phyloP scores from a whole-genome alignment of 768 basidiomycete species.

The Psilocybe subaeruginosa region DNA sequence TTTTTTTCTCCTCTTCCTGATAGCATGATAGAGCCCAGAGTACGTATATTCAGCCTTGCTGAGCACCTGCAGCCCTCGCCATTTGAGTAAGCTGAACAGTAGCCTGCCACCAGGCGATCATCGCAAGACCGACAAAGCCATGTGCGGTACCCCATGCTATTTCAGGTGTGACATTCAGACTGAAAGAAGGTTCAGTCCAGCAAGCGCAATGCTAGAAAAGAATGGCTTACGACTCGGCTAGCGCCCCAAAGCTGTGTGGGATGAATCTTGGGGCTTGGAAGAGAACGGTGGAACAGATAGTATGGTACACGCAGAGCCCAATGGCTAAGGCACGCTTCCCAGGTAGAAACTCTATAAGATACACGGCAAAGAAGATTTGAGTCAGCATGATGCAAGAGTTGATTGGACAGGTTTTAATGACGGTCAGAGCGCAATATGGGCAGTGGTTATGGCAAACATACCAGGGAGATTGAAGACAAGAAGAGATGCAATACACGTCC shows the following conservation, averaged over 20 bases:
- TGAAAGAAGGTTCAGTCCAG: slow-evolving; percentile 1
- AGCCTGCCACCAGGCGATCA: slow-evolving; percentile 84
- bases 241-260: slow-evolving; percentile 66
- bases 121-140: slow-evolving; percentile 69
- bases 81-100: slow-evolving; percentile 58
- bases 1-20: not conserved
- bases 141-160: slow-evolving; percentile 72
- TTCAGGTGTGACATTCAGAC: slow-evolving; percentile 72
- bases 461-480: slow-evolving; percentile 78
- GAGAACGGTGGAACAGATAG: slow-evolving; percentile 70
- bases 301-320: slow-evolving; percentile 77
- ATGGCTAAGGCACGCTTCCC: slow-evolving; percentile 86
- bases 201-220: not conserved
- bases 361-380: too few relatives aligned
- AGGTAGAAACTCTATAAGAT: slow-evolving; percentile 74
- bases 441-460: slow-evolving; percentile 30
- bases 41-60: not conserved
- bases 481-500: slow-evolving; percentile 61
- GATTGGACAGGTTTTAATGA: too few relatives aligned
- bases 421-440: not conserved
- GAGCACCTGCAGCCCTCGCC: slow-evolving; percentile 29
- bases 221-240: slow-evolving; percentile 60
- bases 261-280: slow-evolving; percentile 81
- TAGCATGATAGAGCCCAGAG: too few relatives aligned
- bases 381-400: too few relatives aligned